Percentiles rank a stretch among this genome's conserved stretches.
These are phyloP conservation scores for Ceratocystis colombiana DNA, from an alignment of 2,329 filamentous ascomycete species.

Conservation along the genomic window DNA sequence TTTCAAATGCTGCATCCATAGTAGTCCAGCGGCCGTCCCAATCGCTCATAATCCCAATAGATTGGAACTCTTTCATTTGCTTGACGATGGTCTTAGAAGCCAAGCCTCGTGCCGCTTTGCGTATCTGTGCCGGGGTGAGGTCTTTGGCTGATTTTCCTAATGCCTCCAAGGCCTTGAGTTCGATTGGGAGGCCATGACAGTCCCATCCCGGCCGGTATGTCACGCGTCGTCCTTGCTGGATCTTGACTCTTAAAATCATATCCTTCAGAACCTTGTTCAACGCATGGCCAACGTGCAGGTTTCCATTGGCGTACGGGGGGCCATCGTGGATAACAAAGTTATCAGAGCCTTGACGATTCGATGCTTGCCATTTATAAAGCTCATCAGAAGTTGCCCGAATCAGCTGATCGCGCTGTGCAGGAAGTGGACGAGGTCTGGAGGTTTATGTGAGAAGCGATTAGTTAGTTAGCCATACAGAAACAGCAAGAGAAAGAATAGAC, in stretches of 20 bases:
- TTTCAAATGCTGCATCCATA: constrained; percentile 66
- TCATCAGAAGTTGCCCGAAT: constrained; percentile 73
- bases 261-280: constrained; percentile 97
- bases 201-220: constrained; percentile 91
- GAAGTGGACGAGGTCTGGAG: constrained; percentile 43
- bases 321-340: constrained; percentile 86
- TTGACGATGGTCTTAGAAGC: constrained; percentile 58
- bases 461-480: neutral
- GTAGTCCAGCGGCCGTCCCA: constrained; percentile 70
- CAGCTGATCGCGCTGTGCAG: constrained; percentile 46
- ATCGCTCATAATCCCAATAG: constrained; percentile 69
- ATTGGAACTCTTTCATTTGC: constrained; percentile 63
- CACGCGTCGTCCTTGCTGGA: constrained; percentile 64
- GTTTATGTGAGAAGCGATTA: neutral
- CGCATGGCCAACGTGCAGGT: constrained; percentile 83
- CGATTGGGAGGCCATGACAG: constrained; percentile 92
- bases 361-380: constrained; percentile 77
- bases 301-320: constrained; percentile 91
- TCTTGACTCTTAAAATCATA: constrained; percentile 71
- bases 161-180: constrained; percentile 77
- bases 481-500: neutral
- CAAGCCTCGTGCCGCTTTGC: constrained; percentile 53
- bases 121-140: constrained; percentile 46
- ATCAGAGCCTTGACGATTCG: constrained; percentile 43
- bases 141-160: constrained; percentile 31